Evolutionary conservation across 163 green algal species (phyloP), one percentile per base, ranked within the genome.

Genomic region (Chlorella variabilis): DNA sequence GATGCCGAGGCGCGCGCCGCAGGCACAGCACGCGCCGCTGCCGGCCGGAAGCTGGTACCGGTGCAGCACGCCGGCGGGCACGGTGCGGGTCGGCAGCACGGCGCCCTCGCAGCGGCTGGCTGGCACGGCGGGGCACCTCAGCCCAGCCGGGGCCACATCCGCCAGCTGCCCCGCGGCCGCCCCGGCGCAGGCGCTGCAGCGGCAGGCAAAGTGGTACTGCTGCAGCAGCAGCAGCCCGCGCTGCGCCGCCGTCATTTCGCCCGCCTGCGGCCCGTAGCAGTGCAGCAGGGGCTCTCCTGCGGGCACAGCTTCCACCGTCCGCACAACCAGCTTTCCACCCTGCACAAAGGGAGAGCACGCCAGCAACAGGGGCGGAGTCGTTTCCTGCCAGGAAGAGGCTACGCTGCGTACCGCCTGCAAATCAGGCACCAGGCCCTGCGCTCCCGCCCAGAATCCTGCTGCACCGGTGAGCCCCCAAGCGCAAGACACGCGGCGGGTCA

Each of bases 141-240:
- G 75, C 21, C 80, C 80, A n/a, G 69, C 80, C 0, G 78, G 56
- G 13, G 36, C 70, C 27, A n/a, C 3, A 5, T 84, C 79, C 21
- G 38, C 48, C 33, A 80, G 56, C 49, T 41, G 71, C 71, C 56
- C n/a, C 34, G 25, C 34, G 27, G 49, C 33, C 27, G 25, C 29
- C 21, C 23, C 78, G 27, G 51, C 23, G 74, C 83, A 90, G 34
- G 84, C 83, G 21, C 21, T 31, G 76, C 86, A 90, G 33, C 9
- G 29, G 81, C 86, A 90, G 15, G 1, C 11, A 29, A 90, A 90
- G 49, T 66, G 42, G 67, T 90, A 90, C 65, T 90, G 86, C 58
- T 67, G 58, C 62, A 76, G 7, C 34, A 85, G 75, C 34, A 68
- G 33, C 9, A 15, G 25, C 33, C 41, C 42, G 13, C 81, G 63